These are phyloP conservation scores for Neofusicoccum umdonicola DNA, from an alignment of 2,329 filamentous ascomycete genomes.

Conservation along the genomic window DNA sequence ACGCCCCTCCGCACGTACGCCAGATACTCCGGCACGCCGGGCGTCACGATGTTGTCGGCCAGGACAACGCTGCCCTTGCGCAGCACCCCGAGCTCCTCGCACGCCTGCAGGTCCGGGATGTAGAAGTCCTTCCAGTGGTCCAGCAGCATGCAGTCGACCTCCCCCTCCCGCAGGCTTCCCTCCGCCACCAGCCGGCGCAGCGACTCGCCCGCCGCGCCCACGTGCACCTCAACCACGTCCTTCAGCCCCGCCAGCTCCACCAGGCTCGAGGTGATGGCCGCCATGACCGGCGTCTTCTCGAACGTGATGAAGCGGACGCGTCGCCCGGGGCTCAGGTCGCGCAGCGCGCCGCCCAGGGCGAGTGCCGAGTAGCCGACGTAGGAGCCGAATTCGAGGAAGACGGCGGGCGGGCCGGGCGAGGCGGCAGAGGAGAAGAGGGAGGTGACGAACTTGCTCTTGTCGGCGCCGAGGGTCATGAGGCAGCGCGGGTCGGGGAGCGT, in stretches of 20 bases:
- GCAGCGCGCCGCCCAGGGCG: neutral
- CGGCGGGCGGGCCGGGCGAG: neutral
- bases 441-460: neutral
- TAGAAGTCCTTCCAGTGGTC: slow-evolving; percentile 40
- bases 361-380: slow-evolving; percentile 1
- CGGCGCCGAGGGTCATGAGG: neutral
- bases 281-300: slow-evolving; percentile 34
- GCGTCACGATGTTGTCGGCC: slow-evolving; percentile 46
- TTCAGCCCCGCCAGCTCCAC: slow-evolving; percentile 35
- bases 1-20: slow-evolving; percentile 38
- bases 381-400: neutral
- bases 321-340: neutral
- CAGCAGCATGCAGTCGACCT: slow-evolving; percentile 38
- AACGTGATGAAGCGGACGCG: slow-evolving; percentile 15
- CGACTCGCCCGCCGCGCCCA: slow-evolving; percentile 32
- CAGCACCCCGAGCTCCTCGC: slow-evolving; percentile 35
- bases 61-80: slow-evolving; percentile 35
- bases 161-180: slow-evolving; percentile 24
- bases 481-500: neutral
- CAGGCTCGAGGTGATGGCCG: slow-evolving; percentile 24
- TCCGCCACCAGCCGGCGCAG: slow-evolving; percentile 28
- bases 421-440: neutral
- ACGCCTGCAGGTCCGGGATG: slow-evolving; percentile 34
- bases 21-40: slow-evolving; percentile 46
- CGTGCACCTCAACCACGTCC: slow-evolving; percentile 33